phyloP scores from a whole-genome alignment of 1,139 yeast species.

The Eremothecium coryli region DNA sequence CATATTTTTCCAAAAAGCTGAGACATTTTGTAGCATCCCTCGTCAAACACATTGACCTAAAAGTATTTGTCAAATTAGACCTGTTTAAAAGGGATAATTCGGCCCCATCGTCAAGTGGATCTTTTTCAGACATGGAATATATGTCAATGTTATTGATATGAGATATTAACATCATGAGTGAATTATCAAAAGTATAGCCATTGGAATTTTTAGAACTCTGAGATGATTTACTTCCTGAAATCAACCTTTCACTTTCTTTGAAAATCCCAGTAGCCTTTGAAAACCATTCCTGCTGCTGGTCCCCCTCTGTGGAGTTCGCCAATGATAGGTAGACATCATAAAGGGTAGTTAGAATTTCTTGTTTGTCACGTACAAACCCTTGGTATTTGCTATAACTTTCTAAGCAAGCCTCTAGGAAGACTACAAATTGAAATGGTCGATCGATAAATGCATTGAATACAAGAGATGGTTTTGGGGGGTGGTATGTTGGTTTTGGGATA shows the following conservation, averaged over 20 bases:
- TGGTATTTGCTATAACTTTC: constrained; percentile 70
- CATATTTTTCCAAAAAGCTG: constrained; percentile 48
- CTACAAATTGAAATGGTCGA: constrained; percentile 81
- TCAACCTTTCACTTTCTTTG: constrained; percentile 32
- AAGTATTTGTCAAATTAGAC: constrained; percentile 47
- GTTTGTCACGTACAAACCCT: constrained; percentile 58
- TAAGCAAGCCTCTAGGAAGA: constrained; percentile 87
- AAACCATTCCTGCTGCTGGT: constrained; percentile 45
- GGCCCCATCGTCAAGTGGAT: constrained; percentile 29
- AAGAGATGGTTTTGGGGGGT: constrained; percentile 84
- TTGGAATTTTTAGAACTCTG: constrained; percentile 7
- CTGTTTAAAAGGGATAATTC: constrained; percentile 9
- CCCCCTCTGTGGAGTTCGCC: constrained; percentile 37
- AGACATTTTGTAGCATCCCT: constrained; percentile 52
- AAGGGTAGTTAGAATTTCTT: constrained; percentile 65
- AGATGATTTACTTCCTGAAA: constrained; percentile 3
- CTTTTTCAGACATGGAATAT: constrained; percentile 35
- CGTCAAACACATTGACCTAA: constrained; percentile 52
- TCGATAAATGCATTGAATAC: constrained; percentile 80
- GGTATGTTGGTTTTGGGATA: constrained; percentile 57
- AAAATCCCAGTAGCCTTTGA: constrained; percentile 52
- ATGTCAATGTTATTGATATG: constrained; percentile 48
- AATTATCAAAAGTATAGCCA: constrained; percentile 39
- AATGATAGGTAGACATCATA: constrained; percentile 72
- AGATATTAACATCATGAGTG: constrained; percentile 54